A percentile compares a stretch with the other conserved stretches of the same genome.
Conservation (phyloP, 2,329 filamentous ascomycete genomes). For the Periconia sp. region DNA sequence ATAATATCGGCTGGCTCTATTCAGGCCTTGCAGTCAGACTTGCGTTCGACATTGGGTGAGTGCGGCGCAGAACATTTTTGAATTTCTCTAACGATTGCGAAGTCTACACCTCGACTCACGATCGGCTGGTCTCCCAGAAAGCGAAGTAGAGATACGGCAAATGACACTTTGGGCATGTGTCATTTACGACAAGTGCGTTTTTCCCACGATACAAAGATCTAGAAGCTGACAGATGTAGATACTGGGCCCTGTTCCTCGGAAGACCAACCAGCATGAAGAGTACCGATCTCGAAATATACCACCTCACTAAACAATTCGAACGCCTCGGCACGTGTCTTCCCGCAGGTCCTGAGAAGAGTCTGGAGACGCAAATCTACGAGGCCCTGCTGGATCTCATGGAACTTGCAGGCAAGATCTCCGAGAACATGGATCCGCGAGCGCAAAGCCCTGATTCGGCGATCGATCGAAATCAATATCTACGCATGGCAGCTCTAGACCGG, state of each 20-base stretch:
- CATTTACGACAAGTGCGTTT: constrained; percentile 56
- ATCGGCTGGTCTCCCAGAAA: constrained; percentile 51
- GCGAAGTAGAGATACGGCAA: constrained; percentile 57
- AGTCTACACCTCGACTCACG: constrained; percentile 58
- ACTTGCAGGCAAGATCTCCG: constrained; percentile 59
- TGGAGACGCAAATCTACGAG: constrained; percentile 55
- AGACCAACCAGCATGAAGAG: constrained; percentile 61
- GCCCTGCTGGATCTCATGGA: constrained; percentile 63
- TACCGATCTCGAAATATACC: constrained; percentile 57
- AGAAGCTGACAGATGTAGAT: constrained; percentile 23
- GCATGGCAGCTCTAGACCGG: constrained; percentile 59
- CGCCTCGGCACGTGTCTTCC: constrained; percentile 48
- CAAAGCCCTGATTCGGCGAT: constrained; percentile 38
- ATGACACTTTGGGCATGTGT: constrained; percentile 61
- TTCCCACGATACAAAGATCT: not conserved
- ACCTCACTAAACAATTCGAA: constrained; percentile 55
- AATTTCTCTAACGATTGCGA: constrained; percentile 29
- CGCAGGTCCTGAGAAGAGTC: constrained; percentile 39
- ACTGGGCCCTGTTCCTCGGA: constrained; percentile 63
- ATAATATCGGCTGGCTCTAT: constrained; percentile 63
- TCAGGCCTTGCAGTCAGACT: constrained; percentile 47
- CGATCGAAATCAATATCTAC: constrained; percentile 57
- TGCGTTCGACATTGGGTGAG: constrained; percentile 34
- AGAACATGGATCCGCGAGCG: constrained; percentile 47
- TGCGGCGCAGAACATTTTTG: constrained; percentile 36